Evolutionary conservation across 495 filamentous ascomycete species (phyloP), one percentile per base, ranked within the genome.

Genomic region (Penicillium longicatenatum): DNA sequence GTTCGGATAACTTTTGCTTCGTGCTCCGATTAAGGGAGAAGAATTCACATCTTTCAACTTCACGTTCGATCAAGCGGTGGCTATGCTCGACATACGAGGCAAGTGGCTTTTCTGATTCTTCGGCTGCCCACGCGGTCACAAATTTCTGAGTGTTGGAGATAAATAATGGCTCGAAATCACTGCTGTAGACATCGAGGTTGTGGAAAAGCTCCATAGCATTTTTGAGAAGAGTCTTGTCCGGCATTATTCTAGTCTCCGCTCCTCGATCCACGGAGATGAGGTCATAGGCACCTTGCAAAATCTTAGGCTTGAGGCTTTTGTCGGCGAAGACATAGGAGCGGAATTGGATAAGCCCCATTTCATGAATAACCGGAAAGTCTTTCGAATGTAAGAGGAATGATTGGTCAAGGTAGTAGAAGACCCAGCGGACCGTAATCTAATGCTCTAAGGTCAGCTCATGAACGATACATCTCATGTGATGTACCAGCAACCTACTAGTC

Each of bases 351-450:
- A 90, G 54, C 62, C 83, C 73, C 79, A 86, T 80, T 68, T 82
- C 73, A 67, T 80, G 75, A 76, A 95, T 78, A 63, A 81, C 61
- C 1, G 79, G 74, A 19, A 70, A 64, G 33, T 78, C 75, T 55
- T 81, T 85, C 37, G 82, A 83, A 31, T 86, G 84, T 1, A 97
- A 76, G 20, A 98, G 82, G 68, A 90, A 97, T 5, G 91, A 90
- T 56, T 94, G 85, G 65, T 98, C 93, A 53, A 98, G 79, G 60
- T 92, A 97, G 66, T 89, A 93, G 76, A 96, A 98, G 30, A 97
- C 87, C 57, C 86, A 91, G 54, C 91, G 82, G 50, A 98, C 79
- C 19, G 83, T 86, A 39, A 83, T 81, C 90, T 91, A 66, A 66
- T 49, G 16, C 8, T 41, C 30, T 26, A 44, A 56, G n/a, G 58